Evolutionary conservation across 345 rosid genomes (phyloP), one percentile per base, ranked within the genome.

Genomic region (Euphorbia peplus): DNA sequence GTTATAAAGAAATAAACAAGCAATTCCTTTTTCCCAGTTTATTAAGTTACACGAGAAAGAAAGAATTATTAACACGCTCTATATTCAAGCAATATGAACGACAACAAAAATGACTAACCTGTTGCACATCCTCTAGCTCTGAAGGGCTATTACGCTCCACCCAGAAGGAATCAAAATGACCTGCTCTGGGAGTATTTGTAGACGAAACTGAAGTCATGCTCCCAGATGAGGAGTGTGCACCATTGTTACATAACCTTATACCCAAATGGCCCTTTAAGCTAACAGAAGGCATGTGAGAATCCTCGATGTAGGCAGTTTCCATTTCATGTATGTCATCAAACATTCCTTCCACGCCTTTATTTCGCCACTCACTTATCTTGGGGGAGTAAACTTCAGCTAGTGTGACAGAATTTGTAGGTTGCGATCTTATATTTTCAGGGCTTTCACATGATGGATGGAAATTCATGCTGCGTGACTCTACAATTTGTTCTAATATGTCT

Each of bases 241-340:
- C 85, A 77, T 83, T 35, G 84, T 82, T 75, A 75, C 83, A 76
- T 56, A 88, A 63, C 79, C 82, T 90, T 63, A 82, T 76, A 48
- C 91, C 85, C 26, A 86, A 72, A 51, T 78, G 86, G 66, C 81
- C 78, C 83, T 83, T 88, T 42, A 85, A 56, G 72, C 76, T 84
- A 63, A 78, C 67, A 70, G 84, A 70, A 44, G 76, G 71, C 22
- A 69, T 74, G 64, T 70, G 75, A 64, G 88, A 82, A 72, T 90
- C 91, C 39, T 90, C 96, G 48, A 90, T 88, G 66, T 69, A 80
- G 65, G 96, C 87, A 42, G 93, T 88, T 74, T 90, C 93, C 96
- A 90, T 90, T 70, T 88, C 96, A 81, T 90, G 96, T 79, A 88
- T 85, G 73, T 90, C 96, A 75, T 90, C 96, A 80, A 87, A 87